Conservation (phyloP, 805 yeast genomes). For the Starmerella khaoyaiensis region DNA sequence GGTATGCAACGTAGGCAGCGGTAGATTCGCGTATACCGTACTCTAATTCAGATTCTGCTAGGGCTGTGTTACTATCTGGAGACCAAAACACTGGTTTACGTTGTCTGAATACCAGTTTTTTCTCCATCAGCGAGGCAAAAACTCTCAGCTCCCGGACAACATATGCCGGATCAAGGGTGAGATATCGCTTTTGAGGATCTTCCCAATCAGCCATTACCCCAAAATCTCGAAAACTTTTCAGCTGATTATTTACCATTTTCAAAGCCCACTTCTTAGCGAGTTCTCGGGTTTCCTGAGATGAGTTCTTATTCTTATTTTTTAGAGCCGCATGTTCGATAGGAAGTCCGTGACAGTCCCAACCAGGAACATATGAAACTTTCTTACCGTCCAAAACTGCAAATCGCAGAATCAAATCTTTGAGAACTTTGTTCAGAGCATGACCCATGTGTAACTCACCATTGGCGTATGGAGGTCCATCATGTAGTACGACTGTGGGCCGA, state of each 20-base stretch:
- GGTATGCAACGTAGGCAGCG: slow-evolving; percentile 13
- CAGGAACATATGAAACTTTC: slow-evolving; percentile 64
- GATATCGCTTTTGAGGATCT: slow-evolving; percentile 36
- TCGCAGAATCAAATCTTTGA: slow-evolving; percentile 76
- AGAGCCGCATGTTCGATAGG: slow-evolving; percentile 89
- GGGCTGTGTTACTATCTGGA: slow-evolving; percentile 79
- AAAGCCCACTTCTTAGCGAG: slow-evolving; percentile 58
- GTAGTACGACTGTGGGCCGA: slow-evolving; percentile 45
- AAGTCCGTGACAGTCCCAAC: slow-evolving; percentile 98
- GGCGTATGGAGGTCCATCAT: slow-evolving; percentile 98
- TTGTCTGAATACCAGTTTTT: slow-evolving; percentile 65
- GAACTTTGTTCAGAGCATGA: slow-evolving; percentile 78
- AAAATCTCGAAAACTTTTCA: slow-evolving; percentile 47
- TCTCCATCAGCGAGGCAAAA: slow-evolving; percentile 50
- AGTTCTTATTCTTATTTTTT: slow-evolving; percentile 22
- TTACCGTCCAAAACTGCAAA: slow-evolving; percentile 51
- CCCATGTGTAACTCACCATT: slow-evolving; percentile 88
- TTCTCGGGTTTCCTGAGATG: slow-evolving; percentile 30
- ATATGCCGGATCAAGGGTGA: slow-evolving; percentile 57
- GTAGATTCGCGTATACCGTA: slow-evolving; percentile 45
- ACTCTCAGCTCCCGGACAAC: slow-evolving; percentile 64
- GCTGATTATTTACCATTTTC: slow-evolving; percentile 52
- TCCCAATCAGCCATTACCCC: slow-evolving; percentile 80
- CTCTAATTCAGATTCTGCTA: slow-evolving; percentile 93
- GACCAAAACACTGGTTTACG: slow-evolving; percentile 97